Evolutionary conservation across 176 grass and related monocot genomes (phyloP).

Genomic region (Ensete ventricosum): DNA sequence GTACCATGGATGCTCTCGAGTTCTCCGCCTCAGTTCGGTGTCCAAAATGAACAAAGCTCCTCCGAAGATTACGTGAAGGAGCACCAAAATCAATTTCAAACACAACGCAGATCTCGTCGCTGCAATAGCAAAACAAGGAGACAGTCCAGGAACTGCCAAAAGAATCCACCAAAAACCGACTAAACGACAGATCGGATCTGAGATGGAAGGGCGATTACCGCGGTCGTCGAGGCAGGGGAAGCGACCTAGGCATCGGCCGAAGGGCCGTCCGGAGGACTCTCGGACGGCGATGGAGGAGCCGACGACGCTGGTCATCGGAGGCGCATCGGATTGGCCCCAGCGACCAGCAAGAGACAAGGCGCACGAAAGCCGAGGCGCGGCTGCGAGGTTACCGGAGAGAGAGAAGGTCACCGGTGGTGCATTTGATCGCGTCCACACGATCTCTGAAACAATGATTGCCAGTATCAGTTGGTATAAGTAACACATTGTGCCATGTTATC

Average conservation of each 20-base stretch:
- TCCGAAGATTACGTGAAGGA: slow-evolving; percentile 18
- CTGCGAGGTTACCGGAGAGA: neutral
- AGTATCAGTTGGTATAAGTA: neutral
- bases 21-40: slow-evolving; percentile 17
- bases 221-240: slow-evolving; percentile 25
- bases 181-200: neutral
- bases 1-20: slow-evolving; percentile 26
- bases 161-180: neutral
- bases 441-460: neutral
- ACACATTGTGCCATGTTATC: neutral
- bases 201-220: neutral
- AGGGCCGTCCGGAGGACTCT: slow-evolving; percentile 19
- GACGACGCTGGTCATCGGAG: slow-evolving; percentile 19
- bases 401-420: neutral
- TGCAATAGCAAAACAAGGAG: neutral
- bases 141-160: neutral
- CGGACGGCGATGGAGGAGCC: slow-evolving; percentile 7
- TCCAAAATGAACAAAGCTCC: slow-evolving; percentile 29
- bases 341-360: neutral
- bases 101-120: slow-evolving; percentile 24
- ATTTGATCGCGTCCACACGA: no score
- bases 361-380: neutral
- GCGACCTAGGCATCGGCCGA: slow-evolving; percentile 5
- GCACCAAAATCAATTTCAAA: slow-evolving; percentile 20
- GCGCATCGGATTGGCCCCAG: neutral